Conservation (phyloP, 2,329 filamentous ascomycete species). For the Orbilia quercus region DNA sequence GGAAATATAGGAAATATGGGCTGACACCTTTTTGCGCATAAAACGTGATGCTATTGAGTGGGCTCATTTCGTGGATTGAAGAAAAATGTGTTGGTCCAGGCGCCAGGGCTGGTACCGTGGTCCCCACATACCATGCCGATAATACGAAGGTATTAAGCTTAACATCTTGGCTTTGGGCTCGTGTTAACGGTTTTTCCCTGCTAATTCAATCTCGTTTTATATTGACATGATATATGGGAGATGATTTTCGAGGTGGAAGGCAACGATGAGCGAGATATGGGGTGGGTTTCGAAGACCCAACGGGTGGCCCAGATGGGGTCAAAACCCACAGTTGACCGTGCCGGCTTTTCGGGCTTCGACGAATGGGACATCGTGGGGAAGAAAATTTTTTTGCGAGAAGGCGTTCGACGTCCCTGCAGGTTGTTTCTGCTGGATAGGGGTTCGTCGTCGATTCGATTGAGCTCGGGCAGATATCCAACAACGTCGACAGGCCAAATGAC, state of each 20-base stretch:
- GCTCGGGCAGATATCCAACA: slow-evolving; percentile 1
- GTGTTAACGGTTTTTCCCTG: slow-evolving; percentile 55
- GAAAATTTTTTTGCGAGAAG: slow-evolving; percentile 46
- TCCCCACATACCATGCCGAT: slow-evolving; percentile 21
- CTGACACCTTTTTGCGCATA: slow-evolving; percentile 36
- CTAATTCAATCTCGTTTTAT: slow-evolving; percentile 10
- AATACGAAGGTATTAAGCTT: slow-evolving; percentile 37
- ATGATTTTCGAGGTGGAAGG: slow-evolving; percentile 14
- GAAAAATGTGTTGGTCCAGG: slow-evolving; percentile 32
- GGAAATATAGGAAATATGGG: slow-evolving; percentile 25
- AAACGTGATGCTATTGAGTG: slow-evolving; percentile 55
- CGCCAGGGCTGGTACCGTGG: not conserved
- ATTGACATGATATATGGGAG: slow-evolving; percentile 4
- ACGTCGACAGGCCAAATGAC: slow-evolving; percentile 12
- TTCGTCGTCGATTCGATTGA: slow-evolving; percentile 24
- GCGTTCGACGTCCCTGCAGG: slow-evolving; percentile 28
- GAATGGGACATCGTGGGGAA: slow-evolving; percentile 52
- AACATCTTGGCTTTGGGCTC: slow-evolving; percentile 31
- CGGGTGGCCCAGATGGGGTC: slow-evolving; percentile 13
- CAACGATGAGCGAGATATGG: slow-evolving; percentile 40
- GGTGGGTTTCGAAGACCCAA: slow-evolving; percentile 36
- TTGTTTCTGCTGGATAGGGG: slow-evolving; percentile 12
- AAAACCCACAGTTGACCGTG: slow-evolving; percentile 17
- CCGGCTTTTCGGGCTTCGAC: slow-evolving; percentile 27
- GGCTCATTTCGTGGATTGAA: slow-evolving; percentile 42